phyloP scores from a whole-genome alignment of 2,329 filamentous ascomycete species.

The Fusarium sp. region DNA sequence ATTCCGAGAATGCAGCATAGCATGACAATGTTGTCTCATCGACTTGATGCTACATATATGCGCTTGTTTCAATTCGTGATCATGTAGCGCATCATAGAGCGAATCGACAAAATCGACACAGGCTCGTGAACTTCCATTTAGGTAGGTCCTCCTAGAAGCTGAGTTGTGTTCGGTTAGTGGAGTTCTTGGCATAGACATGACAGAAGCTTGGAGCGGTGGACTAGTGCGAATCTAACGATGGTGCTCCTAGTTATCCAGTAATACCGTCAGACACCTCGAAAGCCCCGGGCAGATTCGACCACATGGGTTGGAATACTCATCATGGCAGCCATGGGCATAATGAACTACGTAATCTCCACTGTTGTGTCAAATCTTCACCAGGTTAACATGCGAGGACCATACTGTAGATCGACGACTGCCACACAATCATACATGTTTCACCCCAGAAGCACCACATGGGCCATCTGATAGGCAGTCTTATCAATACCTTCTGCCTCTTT shows the following conservation, averaged over 20 bases:
- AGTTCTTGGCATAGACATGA: neutral
- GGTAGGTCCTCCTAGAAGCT: neutral
- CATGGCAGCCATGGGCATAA: neutral
- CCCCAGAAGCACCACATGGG: slow-evolving; percentile 8
- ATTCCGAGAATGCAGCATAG: slow-evolving; percentile 10
- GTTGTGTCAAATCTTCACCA: neutral
- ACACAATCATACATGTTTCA: neutral
- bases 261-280: neutral
- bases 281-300: neutral
- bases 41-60: slow-evolving; percentile 1
- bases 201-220: neutral
- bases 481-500: slow-evolving; percentile 17
- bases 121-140: neutral
- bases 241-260: neutral
- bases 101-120: slow-evolving; percentile 20
- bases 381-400: neutral
- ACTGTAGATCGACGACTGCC: neutral
- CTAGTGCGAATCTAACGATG: neutral
- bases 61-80: slow-evolving; percentile 5
- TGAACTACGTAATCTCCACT: slow-evolving; percentile 11
- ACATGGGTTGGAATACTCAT: slow-evolving; percentile 7
- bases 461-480: slow-evolving; percentile 16
- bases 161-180: neutral
- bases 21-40: neutral
- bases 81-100: slow-evolving; percentile 15